Conservation (phyloP, 2,329 filamentous ascomycete genomes). For the Ceratocystis alfenasii region DNA sequence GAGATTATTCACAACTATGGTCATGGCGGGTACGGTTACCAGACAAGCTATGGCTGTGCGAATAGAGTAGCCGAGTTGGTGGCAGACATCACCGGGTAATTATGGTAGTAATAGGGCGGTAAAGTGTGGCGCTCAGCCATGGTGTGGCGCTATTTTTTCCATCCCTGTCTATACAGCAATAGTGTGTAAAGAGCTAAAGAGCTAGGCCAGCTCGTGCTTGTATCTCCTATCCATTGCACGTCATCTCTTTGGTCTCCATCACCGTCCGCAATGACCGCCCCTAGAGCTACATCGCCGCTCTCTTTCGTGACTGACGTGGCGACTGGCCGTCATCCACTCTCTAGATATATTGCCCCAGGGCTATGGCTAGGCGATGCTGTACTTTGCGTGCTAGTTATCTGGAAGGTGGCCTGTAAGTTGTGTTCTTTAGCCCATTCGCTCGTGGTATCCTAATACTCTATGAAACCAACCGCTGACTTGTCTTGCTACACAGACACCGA, state of each 20-base stretch:
- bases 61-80: conserved; percentile 55
- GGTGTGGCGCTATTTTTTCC: background rate
- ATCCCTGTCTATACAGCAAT: background rate
- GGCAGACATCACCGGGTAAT: conserved; percentile 38
- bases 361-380: conserved; percentile 59
- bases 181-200: background rate
- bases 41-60: conserved; percentile 58
- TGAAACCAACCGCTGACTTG: background rate
- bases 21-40: conserved; percentile 67
- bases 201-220: background rate
- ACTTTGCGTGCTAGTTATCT: conserved; percentile 63
- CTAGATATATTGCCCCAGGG: conserved; percentile 42
- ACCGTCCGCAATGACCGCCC: background rate
- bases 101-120: background rate
- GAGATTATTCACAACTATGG: conserved; percentile 75
- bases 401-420: conserved; percentile 67
- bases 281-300: background rate
- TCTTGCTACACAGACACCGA: conserved; percentile 59
- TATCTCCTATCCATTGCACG: background rate
- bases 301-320: conserved; percentile 33
- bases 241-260: background rate
- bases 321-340: conserved; percentile 39
- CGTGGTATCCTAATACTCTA: background rate
- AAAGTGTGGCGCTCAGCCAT: background rate
- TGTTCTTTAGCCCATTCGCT: background rate